Conservation (phyloP, 2,329 filamentous ascomycete genomes). For the Cercospora berteroae region DNA sequence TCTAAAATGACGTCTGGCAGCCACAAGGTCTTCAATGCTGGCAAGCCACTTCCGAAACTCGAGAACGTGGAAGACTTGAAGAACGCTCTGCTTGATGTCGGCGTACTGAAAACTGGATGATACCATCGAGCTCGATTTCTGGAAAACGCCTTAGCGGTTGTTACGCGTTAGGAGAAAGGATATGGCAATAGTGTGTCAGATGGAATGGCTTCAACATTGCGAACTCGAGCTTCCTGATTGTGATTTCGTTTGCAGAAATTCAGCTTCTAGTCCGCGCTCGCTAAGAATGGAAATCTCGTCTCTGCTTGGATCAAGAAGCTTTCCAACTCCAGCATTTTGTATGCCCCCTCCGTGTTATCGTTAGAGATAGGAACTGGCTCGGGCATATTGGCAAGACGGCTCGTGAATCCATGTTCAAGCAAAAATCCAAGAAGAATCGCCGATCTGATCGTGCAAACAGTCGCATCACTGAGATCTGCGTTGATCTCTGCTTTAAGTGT, state of each 20-base stretch:
- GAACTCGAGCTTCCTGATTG: not conserved
- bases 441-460: not conserved
- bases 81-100: not conserved
- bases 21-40: not conserved
- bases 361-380: not conserved
- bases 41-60: not conserved
- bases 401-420: not conserved
- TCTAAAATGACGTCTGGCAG: not conserved
- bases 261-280: not conserved
- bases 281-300: not conserved
- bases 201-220: not conserved
- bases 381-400: not conserved
- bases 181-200: not conserved
- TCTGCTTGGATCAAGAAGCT: not conserved
- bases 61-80: not conserved
- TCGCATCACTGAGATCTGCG: not conserved
- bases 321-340: not conserved
- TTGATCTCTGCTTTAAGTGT: not conserved
- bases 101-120: not conserved
- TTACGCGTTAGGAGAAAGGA: not conserved
- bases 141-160: not conserved
- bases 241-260: not conserved
- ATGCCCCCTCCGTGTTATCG: not conserved
- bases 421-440: not conserved
- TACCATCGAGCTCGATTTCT: not conserved